phyloP scores from a whole-genome alignment of 163 green algal species.

The Trebouxiophyceae sp. region DNA sequence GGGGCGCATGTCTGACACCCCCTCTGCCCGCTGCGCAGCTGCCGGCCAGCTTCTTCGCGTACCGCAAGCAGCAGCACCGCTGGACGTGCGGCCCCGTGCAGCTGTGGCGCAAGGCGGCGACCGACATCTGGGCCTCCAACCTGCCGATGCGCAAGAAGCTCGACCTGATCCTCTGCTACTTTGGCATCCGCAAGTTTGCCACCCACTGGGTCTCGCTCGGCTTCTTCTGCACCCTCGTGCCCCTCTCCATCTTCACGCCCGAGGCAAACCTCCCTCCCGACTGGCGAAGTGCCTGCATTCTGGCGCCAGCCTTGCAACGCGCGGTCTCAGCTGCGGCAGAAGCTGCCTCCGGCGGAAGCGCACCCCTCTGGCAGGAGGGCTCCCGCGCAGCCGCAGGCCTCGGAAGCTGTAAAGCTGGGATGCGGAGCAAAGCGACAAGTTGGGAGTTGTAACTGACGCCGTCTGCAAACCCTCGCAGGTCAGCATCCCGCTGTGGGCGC shows the following conservation, averaged over 20 bases:
- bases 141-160: conserved; percentile 50
- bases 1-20: no score
- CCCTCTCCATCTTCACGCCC: conserved; percentile 54
- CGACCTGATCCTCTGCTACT: conserved; percentile 58
- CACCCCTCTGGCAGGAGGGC: no score
- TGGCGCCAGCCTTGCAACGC: no score
- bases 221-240: conserved; percentile 74
- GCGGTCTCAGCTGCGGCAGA: no score
- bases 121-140: conserved; percentile 50
- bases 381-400: no score
- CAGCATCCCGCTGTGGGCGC: conserved; percentile 55
- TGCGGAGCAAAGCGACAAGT: no score
- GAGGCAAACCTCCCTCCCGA: conserved; percentile 30
- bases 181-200: conserved; percentile 62
- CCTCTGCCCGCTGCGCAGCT: conserved; percentile 34
- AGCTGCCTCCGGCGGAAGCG: no score
- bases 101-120: conserved; percentile 48
- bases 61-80: conserved; percentile 74
- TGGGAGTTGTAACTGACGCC: no score
- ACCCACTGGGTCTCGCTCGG: conserved; percentile 63
- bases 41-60: conserved; percentile 65
- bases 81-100: conserved; percentile 75
- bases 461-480: no score
- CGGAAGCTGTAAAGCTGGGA: no score
- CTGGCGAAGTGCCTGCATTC: no score